Evolutionary conservation across 371 early-diverging fungal genomes (phyloP).

Genomic region (Rhizopus microsporus): DNA sequence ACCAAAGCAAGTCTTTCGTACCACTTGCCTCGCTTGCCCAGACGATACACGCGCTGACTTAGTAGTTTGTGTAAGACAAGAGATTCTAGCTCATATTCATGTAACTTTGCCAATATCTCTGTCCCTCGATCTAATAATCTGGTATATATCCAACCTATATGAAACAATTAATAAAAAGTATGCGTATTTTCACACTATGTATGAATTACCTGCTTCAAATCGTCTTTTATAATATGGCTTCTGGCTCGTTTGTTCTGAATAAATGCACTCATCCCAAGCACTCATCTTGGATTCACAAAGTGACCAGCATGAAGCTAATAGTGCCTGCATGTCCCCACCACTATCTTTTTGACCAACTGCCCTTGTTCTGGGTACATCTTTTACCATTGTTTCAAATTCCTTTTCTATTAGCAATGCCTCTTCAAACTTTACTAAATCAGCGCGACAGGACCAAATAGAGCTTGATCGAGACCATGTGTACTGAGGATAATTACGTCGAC

Average conservation of each 20-base stretch:
- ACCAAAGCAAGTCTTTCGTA: conserved; percentile 69
- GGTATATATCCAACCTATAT: conserved; percentile 63
- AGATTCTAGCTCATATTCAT: conserved; percentile 60
- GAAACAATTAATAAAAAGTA: conserved; percentile 12
- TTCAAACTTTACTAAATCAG: conserved; percentile 59
- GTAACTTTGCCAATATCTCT: conserved; percentile 56
- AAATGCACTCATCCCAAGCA: conserved; percentile 43
- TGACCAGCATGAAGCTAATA: conserved; percentile 24
- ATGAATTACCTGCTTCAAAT: conserved; percentile 54
- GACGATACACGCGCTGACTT: conserved; percentile 56
- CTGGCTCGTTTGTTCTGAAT: conserved; percentile 13
- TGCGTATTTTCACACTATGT: conserved; percentile 1
- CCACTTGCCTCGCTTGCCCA: conserved; percentile 70
- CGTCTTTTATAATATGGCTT: conserved; percentile 46
- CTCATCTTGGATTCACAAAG: conserved; percentile 45
- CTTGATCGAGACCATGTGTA: conserved; percentile 54
- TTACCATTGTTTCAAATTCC: conserved; percentile 33
- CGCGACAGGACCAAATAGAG: conserved; percentile 52
- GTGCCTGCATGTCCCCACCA: conserved; percentile 19
- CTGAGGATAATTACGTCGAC: conserved; percentile 56
- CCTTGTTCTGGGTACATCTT: conserved; percentile 15
- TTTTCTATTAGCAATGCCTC: conserved; percentile 43
- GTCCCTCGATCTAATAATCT: conserved; percentile 61
- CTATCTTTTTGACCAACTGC: conserved; percentile 1
- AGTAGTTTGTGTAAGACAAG: conserved; percentile 59